These are phyloP conservation scores for Russula brevipes DNA, from an alignment of 768 basidiomycete species.

Conservation along the genomic window DNA sequence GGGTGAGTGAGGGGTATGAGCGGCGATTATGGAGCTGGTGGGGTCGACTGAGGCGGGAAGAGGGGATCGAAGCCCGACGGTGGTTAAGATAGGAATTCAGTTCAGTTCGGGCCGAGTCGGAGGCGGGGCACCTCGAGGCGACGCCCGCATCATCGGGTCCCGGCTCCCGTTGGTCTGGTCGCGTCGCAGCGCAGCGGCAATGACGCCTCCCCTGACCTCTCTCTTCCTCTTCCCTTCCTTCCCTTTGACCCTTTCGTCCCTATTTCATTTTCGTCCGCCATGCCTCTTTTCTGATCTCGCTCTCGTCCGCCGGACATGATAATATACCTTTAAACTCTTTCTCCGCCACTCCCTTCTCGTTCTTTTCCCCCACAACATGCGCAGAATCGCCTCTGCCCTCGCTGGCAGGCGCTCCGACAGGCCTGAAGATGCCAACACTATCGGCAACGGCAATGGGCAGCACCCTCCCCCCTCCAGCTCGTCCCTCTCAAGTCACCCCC, in stretches of 20 bases:
- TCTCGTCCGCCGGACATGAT: conserved; percentile 4
- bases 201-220: too few relatives aligned
- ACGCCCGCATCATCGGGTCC: background rate
- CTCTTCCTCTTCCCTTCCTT: too few relatives aligned
- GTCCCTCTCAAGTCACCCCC: background rate
- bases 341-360: background rate
- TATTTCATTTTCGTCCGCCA: background rate
- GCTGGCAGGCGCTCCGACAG: conserved; percentile 35
- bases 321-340: background rate
- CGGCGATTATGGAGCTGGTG: conserved; percentile 52
- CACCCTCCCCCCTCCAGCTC: conserved; percentile 28
- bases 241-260: background rate
- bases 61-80: conserved; percentile 7
- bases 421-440: conserved; percentile 19
- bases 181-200: too few relatives aligned
- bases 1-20: conserved; percentile 62
- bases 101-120: conserved; percentile 2
- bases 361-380: conserved; percentile 39
- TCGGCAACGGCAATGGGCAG: conserved; percentile 28
- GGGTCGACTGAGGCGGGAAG: conserved; percentile 25
- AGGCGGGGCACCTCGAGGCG: background rate
- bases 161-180: too few relatives aligned
- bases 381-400: conserved; percentile 57
- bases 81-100: background rate
- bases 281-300: conserved; percentile 11